These are phyloP conservation scores for Dacryopinax spathularia DNA, from an alignment of 768 basidiomycete species.

Conservation along the genomic window DNA sequence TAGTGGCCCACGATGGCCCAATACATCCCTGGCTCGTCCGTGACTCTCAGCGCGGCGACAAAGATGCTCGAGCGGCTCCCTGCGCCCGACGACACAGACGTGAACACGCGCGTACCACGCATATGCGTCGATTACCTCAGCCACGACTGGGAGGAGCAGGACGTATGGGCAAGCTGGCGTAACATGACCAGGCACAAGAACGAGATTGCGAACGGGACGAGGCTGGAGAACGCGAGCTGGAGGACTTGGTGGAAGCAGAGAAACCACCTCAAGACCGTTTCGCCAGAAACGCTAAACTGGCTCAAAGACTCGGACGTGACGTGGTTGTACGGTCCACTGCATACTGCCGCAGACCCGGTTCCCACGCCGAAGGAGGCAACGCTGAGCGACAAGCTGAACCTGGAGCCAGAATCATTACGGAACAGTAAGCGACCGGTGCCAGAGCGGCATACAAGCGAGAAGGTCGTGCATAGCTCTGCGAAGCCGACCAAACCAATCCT, in stretches of 20 bases:
- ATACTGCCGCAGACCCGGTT: constrained; percentile 79
- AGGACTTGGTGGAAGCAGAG: constrained; percentile 99
- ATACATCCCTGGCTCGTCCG: constrained; percentile 15
- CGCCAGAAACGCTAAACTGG: constrained; percentile 97
- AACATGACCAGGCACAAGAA: constrained; percentile 98
- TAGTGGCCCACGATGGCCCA: constrained; percentile 4
- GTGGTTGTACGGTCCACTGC: constrained; percentile 94
- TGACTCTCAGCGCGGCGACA: constrained; percentile 6
- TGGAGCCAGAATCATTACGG: constrained; percentile 23
- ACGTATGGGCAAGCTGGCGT: constrained; percentile 96
- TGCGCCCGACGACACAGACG: constrained; percentile 61
- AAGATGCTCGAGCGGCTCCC: background rate
- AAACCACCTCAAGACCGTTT: constrained; percentile 86
- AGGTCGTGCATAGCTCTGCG: background rate
- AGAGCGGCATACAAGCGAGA: background rate
- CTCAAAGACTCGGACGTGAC: constrained; percentile 98
- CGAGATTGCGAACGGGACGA: constrained; percentile 86
- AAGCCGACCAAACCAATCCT: constrained; percentile 69
- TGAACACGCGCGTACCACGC: constrained; percentile 60
- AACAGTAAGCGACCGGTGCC: constrained; percentile 11
- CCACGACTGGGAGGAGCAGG: constrained; percentile 94
- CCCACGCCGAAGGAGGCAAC: constrained; percentile 45
- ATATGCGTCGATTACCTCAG: constrained; percentile 98
- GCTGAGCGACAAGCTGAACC: constrained; percentile 39
- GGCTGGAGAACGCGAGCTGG: constrained; percentile 97